A percentile compares a stretch with the other conserved stretches of the same genome.
Conservation (phyloP, 192 early-diverging fungal species). For the Obelidium mucronatum region DNA sequence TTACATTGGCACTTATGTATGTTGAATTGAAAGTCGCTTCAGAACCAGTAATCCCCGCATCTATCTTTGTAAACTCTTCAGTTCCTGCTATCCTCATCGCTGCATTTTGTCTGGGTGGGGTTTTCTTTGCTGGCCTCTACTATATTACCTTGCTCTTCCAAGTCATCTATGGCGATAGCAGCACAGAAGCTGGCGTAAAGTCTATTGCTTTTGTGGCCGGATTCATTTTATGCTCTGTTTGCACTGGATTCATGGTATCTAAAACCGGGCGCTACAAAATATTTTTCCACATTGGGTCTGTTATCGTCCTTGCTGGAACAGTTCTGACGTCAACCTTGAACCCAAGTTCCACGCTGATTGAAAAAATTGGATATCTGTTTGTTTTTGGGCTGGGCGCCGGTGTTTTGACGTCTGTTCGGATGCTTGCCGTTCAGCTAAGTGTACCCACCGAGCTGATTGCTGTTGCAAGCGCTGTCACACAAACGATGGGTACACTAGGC, state of each 20-base stretch:
- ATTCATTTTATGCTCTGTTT: slow-evolving; percentile 70
- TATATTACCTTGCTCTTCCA: slow-evolving; percentile 67
- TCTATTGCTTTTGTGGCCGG: slow-evolving; percentile 78
- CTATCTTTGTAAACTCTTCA: slow-evolving; percentile 63
- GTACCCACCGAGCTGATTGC: slow-evolving; percentile 14
- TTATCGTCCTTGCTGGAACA: neutral
- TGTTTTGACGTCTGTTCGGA: neutral
- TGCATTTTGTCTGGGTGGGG: slow-evolving; percentile 53
- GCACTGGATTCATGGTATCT: slow-evolving; percentile 69
- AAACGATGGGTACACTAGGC: slow-evolving; percentile 71
- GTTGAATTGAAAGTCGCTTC: slow-evolving; percentile 70
- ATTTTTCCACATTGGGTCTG: slow-evolving; percentile 14
- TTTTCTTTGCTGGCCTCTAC: slow-evolving; percentile 63
- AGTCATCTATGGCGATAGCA: slow-evolving; percentile 74
- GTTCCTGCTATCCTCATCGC: slow-evolving; percentile 38
- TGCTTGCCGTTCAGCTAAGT: slow-evolving; percentile 4
- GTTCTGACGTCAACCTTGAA: slow-evolving; percentile 29
- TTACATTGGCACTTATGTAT: slow-evolving; percentile 52
- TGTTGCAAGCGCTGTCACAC: slow-evolving; percentile 45
- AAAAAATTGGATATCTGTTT: slow-evolving; percentile 65
- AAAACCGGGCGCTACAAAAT: slow-evolving; percentile 45
- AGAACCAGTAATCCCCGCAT: slow-evolving; percentile 78
- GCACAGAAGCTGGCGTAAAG: slow-evolving; percentile 77
- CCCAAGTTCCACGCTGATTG: slow-evolving; percentile 56
- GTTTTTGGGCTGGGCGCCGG: slow-evolving; percentile 80